phyloP scores from a whole-genome alignment of 306 rosid genomes.

The Dicorynia guianensis region DNA sequence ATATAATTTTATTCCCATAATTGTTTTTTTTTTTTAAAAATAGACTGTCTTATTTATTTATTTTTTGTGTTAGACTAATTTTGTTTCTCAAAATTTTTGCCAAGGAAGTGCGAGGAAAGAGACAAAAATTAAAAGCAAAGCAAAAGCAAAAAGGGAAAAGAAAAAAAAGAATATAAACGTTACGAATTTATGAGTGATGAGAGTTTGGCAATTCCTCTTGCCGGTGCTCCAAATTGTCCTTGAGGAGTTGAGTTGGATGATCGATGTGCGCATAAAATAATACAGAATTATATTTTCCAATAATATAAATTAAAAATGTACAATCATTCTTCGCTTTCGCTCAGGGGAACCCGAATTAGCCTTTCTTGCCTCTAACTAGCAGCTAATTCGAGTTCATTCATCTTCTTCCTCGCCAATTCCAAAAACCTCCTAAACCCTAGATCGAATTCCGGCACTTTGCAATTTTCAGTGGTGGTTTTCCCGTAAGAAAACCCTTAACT shows the following conservation, averaged over 20 bases:
- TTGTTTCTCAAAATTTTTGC: too few relatives aligned
- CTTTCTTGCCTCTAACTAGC: not conserved
- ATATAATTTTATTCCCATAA: too few relatives aligned
- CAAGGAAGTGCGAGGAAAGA: too few relatives aligned
- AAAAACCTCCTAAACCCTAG: slow-evolving; percentile 1
- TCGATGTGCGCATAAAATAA: not conserved
- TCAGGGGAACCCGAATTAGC: too few relatives aligned
- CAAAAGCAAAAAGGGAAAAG: slow-evolving; percentile 14
- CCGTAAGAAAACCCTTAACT: not conserved
- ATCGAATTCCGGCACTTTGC: not conserved
- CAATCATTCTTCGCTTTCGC: not conserved
- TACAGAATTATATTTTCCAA: not conserved
- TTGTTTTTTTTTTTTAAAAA: too few relatives aligned
- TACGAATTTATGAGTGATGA: too few relatives aligned
- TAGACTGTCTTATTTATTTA: too few relatives aligned
- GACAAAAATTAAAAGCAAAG: not conserved
- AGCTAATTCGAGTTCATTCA: not conserved
- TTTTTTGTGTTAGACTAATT: too few relatives aligned
- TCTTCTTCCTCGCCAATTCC: slow-evolving; percentile 20
- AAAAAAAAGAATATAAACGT: slow-evolving; percentile 24
- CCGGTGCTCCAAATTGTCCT: not conserved
- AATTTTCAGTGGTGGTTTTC: not conserved
- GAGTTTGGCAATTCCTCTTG: slow-evolving; percentile 7
- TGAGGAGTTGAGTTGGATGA: slow-evolving; percentile 5
- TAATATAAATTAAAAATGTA: not conserved